Percentiles rank a stretch among this genome's conserved stretches.
Conservation (phyloP, 2,329 filamentous ascomycete genomes). For the Albophoma yamanashiensis region DNA sequence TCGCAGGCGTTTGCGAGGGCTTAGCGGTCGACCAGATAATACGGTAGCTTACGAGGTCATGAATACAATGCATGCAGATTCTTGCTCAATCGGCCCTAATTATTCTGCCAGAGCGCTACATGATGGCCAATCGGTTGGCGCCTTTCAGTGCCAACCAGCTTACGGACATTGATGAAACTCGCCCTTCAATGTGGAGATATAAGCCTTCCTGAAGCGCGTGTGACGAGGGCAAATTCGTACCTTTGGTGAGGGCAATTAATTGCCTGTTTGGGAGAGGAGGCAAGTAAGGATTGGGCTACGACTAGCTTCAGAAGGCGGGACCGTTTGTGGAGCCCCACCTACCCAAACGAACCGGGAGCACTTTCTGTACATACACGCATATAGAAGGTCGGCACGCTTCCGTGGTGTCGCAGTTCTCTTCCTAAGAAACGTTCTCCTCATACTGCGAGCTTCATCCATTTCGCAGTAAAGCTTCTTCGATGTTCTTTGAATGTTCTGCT, state of each 20-base stretch:
- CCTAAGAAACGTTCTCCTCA: background rate
- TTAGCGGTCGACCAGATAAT: background rate
- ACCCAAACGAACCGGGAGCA: too few relatives aligned
- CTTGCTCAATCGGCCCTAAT: background rate
- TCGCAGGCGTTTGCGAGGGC: constrained; percentile 23
- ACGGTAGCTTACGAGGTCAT: constrained; percentile 2
- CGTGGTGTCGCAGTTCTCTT: too few relatives aligned
- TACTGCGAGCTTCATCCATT: background rate
- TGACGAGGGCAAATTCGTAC: background rate
- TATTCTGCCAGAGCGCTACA: background rate
- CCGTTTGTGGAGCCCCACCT: background rate
- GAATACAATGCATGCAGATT: background rate
- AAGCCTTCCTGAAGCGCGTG: background rate
- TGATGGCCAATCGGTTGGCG: background rate
- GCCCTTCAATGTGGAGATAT: background rate
- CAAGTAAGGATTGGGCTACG: background rate
- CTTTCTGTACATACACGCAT: too few relatives aligned
- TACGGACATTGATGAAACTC: background rate
- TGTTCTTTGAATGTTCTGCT: too few relatives aligned
- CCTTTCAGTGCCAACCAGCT: background rate
- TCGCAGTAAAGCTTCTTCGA: too few relatives aligned
- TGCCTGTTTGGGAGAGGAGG: background rate
- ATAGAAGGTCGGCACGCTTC: too few relatives aligned
- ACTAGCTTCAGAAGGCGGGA: background rate
- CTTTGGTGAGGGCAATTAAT: background rate